A percentile compares a stretch with the other conserved stretches of the same genome.
Conservation (phyloP, 176 grass and related monocot genomes). For the Bromus sterilis region DNA sequence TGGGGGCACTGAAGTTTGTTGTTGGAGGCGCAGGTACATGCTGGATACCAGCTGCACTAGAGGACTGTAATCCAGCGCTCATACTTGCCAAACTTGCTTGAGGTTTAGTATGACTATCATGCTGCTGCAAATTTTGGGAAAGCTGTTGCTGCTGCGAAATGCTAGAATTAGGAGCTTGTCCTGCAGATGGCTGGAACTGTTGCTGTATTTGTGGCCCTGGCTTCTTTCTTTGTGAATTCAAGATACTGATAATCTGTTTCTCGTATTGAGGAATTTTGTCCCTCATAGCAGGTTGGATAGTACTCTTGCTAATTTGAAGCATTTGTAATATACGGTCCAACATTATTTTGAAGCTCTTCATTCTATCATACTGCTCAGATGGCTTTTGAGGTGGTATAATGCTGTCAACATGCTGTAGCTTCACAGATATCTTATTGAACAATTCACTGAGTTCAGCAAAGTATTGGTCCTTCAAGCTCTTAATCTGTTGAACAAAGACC, state of each 20-base stretch:
- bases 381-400: constrained; percentile 33
- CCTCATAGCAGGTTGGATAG: constrained; percentile 46
- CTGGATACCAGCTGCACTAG: constrained; percentile 39
- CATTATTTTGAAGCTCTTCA: constrained; percentile 55
- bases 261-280: constrained; percentile 59
- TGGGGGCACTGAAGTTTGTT: constrained; percentile 55
- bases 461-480: constrained; percentile 70
- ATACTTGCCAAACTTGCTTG: constrained; percentile 54
- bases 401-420: constrained; percentile 66
- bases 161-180: constrained; percentile 53
- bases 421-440: constrained; percentile 55
- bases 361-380: constrained; percentile 70
- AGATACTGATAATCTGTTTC: constrained; percentile 62
- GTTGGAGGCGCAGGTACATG: constrained; percentile 52
- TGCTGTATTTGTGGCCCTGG: constrained; percentile 42
- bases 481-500: constrained; percentile 49
- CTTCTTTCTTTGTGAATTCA: constrained; percentile 61
- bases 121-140: constrained; percentile 61
- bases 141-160: constrained; percentile 58
- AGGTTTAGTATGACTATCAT: constrained; percentile 58
- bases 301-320: constrained; percentile 47
- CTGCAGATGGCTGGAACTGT: constrained; percentile 45
- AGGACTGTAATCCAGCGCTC: constrained; percentile 40
- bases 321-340: constrained; percentile 57
- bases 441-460: constrained; percentile 61